phyloP scores from a whole-genome alignment of 768 basidiomycete species.

The Suillus hirtellus region DNA sequence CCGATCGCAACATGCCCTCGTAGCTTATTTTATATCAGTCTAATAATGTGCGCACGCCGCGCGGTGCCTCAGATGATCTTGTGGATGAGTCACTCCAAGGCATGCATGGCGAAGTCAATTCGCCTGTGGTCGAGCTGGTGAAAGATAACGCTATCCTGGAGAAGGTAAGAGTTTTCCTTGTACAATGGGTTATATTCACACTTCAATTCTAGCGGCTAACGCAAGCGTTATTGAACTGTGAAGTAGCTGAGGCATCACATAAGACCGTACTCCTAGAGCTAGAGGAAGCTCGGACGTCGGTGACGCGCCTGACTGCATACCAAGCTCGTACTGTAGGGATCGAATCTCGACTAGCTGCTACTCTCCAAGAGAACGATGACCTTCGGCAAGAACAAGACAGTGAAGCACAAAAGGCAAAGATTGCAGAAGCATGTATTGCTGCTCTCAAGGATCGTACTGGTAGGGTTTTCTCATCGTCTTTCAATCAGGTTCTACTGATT shows the following conservation, averaged over 20 bases:
- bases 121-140: constrained; percentile 37
- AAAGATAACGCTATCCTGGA: constrained; percentile 65
- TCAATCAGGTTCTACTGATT: constrained; percentile 2
- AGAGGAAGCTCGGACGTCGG: constrained; percentile 66
- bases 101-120: constrained; percentile 30
- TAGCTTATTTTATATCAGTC: constrained; percentile 21
- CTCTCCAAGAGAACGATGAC: constrained; percentile 80
- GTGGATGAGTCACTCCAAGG: constrained; percentile 12
- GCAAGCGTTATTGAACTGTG: constrained; percentile 78
- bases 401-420: constrained; percentile 63
- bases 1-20: constrained; percentile 11
- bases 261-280: constrained; percentile 73
- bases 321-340: constrained; percentile 70
- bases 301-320: constrained; percentile 67
- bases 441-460: constrained; percentile 69
- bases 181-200: background rate
- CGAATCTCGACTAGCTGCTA: constrained; percentile 62
- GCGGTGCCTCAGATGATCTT: constrained; percentile 18
- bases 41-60: constrained; percentile 17
- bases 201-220: constrained; percentile 59
- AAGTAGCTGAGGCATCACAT: constrained; percentile 78
- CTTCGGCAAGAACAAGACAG: constrained; percentile 79
- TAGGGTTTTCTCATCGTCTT: constrained; percentile 28
- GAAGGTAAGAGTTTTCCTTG: constrained; percentile 27
- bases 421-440: constrained; percentile 66